Evolutionary conservation across 495 filamentous ascomycete genomes (phyloP), one percentile per base, ranked within the genome.

Genomic region (Physcia stellaris): DNA sequence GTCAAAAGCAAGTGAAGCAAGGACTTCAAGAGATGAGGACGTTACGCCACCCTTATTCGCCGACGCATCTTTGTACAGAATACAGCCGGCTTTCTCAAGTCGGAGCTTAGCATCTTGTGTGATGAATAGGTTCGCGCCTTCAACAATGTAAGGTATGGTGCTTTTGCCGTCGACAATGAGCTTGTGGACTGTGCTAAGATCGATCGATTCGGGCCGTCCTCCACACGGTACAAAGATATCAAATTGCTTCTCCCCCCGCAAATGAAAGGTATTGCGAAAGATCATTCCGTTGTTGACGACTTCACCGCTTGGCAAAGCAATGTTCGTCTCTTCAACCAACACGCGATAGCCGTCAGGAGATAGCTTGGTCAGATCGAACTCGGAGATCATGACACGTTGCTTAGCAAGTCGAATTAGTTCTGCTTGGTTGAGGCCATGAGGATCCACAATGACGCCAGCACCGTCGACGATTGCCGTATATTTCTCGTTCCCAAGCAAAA

Each of bases 1-100:
- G 56, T 96, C 79, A 55, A 98, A 95, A 31, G 83, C 87, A 38
- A 98, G 71, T 0, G 86, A 86, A 7, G 90, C 90, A 13, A 98
- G 71, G 4, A 98, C 90, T 51, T 98, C 90, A 32, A 96, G 74
- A 4, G 90, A 98, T 0, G 90, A 96, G n/a, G 84, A 93, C 4
- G 90, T 98, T 33, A 98, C 90, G 56, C 90, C 90, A 51, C 90
- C 90, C 69, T 98, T 98, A 70, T 98, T 98, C 30, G 92, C 86
- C 30, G 85, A 93, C 10, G 90, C 90, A 60, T 98, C 90, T 67
- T 98, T 98, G 73, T 83, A 96, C 30, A 98, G 59, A 48, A 96
- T 79, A 53, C 81, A 86, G 43, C 92, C 92, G 21, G 90, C 88
- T 49, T 83, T 77, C 62, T 98, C 90, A 4, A 98, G 73, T 16